A percentile compares a stretch with the other conserved stretches of the same genome.
Conservation (phyloP, 768 basidiomycete species). For the Leccinum rimulosum region DNA sequence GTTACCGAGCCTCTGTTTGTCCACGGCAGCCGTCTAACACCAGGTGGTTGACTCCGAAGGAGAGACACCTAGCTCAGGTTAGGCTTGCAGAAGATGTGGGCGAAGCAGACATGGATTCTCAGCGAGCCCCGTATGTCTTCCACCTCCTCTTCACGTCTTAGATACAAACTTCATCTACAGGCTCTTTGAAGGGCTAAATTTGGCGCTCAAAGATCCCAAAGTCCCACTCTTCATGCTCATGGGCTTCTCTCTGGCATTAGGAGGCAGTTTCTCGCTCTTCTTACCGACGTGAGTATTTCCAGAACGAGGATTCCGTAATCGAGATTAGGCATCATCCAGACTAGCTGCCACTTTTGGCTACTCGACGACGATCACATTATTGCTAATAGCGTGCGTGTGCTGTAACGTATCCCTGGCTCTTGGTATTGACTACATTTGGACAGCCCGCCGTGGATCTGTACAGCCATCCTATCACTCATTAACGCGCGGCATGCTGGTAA, state of each 20-base stretch:
- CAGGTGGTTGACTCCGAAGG: constrained; percentile 48
- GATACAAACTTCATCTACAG: constrained; percentile 3
- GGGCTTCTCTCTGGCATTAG: constrained; percentile 50
- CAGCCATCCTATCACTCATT: no score
- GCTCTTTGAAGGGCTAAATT: constrained; percentile 7
- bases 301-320: no score
- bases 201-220: no score
- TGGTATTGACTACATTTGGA: no score
- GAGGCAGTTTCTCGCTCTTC: constrained; percentile 60
- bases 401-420: no score
- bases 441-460: no score
- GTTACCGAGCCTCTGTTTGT: neutral
- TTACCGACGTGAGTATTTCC: constrained; percentile 31
- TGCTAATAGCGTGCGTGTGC: no score
- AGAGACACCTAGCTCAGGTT: constrained; percentile 57
- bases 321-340: constrained; percentile 29
- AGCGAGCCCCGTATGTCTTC: constrained; percentile 56
- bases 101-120: no score
- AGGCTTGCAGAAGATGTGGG: constrained; percentile 49
- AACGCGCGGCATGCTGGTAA: no score
- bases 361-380: no score
- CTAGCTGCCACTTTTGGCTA: no score
- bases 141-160: neutral
- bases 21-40: constrained; percentile 55
- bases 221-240: constrained; percentile 50